A percentile compares a stretch with the other conserved stretches of the same genome.
Conservation (phyloP, 805 yeast genomes). For the Wilhelminamyces savonicus region DNA sequence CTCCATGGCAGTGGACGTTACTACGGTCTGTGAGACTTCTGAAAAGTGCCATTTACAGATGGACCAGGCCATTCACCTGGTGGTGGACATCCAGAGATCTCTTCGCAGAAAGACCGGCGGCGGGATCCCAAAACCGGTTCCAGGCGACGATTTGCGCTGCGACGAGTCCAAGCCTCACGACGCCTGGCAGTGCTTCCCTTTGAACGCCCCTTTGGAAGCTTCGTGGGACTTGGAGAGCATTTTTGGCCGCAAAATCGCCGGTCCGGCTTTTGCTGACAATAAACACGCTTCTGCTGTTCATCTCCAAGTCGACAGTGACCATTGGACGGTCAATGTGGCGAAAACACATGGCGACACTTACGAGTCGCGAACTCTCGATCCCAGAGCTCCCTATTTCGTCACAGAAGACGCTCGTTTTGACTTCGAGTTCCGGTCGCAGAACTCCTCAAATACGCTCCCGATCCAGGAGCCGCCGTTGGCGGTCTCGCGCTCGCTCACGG, state of each 20-base stretch:
- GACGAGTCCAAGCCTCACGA: conserved; percentile 56
- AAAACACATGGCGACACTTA: conserved; percentile 4
- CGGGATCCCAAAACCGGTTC: conserved; percentile 77
- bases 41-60: conserved; percentile 45
- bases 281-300: conserved; percentile 34
- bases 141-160: conserved; percentile 68
- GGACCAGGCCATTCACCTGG: conserved; percentile 64
- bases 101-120: conserved; percentile 51
- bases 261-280: conserved; percentile 55
- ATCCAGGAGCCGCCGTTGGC: conserved; percentile 51
- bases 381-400: conserved; percentile 5
- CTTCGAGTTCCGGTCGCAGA: conserved; percentile 34
- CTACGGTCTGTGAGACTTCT: conserved; percentile 49
- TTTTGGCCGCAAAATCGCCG: conserved; percentile 63
- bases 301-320: conserved; percentile 33
- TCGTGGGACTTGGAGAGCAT: conserved; percentile 54
- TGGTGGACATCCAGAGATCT: conserved; percentile 63
- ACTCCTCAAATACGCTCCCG: conserved; percentile 39
- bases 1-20: conserved; percentile 80
- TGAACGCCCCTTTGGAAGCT: conserved; percentile 43
- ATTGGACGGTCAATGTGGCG: conserved; percentile 42
- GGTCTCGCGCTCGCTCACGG: conserved; percentile 83
- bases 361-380: too few species aligned
- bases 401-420: conserved; percentile 21
- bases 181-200: conserved; percentile 73